Conservation (phyloP, 2,329 filamentous ascomycete species). For the Aurifilum marmelostoma region DNA sequence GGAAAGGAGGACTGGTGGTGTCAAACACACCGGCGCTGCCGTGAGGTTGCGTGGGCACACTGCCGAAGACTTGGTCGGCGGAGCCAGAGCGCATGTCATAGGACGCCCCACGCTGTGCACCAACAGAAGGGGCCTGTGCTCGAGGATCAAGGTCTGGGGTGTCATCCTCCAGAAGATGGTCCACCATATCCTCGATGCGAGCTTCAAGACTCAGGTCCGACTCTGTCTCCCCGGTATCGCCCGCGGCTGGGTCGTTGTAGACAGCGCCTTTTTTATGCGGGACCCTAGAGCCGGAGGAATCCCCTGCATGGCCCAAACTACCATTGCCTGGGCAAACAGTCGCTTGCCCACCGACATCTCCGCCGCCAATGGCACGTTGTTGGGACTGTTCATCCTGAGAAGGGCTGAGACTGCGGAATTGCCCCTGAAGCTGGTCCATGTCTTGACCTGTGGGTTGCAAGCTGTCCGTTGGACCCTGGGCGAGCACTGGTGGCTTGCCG, state of each 20-base stretch:
- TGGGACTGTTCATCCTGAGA: not conserved
- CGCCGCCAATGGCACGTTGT: not conserved
- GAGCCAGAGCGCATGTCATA: constrained; percentile 60
- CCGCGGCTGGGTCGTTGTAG: constrained; percentile 4
- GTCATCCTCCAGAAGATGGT: constrained; percentile 46
- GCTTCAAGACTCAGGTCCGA: constrained; percentile 25
- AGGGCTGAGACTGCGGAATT: constrained; percentile 14
- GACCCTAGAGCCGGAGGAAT: not conserved
- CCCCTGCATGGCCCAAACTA: constrained; percentile 3
- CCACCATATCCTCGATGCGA: constrained; percentile 42
- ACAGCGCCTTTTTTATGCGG: not conserved
- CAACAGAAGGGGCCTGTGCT: constrained; percentile 39
- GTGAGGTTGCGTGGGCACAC: constrained; percentile 35
- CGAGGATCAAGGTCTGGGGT: constrained; percentile 36
- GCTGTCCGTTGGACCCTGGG: not conserved
- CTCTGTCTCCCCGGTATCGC: constrained; percentile 26
- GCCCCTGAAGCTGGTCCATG: constrained; percentile 15
- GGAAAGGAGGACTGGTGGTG: constrained; percentile 6
- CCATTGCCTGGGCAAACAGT: not conserved
- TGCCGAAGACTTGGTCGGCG: constrained; percentile 54
- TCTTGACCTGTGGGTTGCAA: not conserved
- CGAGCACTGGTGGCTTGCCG: constrained; percentile 11
- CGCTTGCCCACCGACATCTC: not conserved
- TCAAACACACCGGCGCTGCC: not conserved
- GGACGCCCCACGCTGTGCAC: constrained; percentile 44